Evolutionary conservation across 1,284 basidiomycete genomes (phyloP), one percentile per base, ranked within the genome.

Genomic region (Marasmius fiardii): DNA sequence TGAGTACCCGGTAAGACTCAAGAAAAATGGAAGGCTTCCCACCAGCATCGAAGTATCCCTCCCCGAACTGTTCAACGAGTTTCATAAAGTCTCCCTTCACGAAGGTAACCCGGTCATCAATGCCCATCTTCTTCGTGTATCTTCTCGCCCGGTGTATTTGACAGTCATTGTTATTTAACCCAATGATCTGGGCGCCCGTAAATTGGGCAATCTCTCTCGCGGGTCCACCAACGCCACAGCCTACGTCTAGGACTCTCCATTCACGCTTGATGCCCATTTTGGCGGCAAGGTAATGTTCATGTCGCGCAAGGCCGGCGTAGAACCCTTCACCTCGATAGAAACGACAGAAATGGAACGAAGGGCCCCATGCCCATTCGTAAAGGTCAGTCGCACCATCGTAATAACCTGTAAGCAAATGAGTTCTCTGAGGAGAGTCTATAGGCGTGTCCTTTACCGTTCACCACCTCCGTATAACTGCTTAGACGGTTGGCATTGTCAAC

Each of bases 31-130:
- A 52, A 45, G 45, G 54, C 43, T 2, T 72, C 84, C 57, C 56
- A 88, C 94, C 91, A 55, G 97, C 97, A 76, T 99, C 96, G 67
- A 99, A 98, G 59, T 82, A 87, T 71, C 91, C 89, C 71, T 93
- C 89, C 45, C 96, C 96, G 71, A 99, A 99, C 70, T 93, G 88
- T 70, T 97, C 92, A 10, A 74, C 74, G 50, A 99, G 81, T 70
- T 93, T 93, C 95, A 98, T 98, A 67, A 99, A 99, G 74, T 99
- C 96, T 20, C 92, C 95, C 74, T 91, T 90, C 58, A 86, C 88
- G 68, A 89, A 98, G 50, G 82, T 79, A 44, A 98, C 80, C 72
- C 93, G 88, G 61, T 85, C 75, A 57, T 87, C 80, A 37, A 98
- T 79, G 2, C 89, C 92, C 23, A 88, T 92, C 62, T 82, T 78